Percentiles rank a stretch among this genome's conserved stretches.
Conservation (phyloP, 768 basidiomycete species). For the Boletus huronensis region DNA sequence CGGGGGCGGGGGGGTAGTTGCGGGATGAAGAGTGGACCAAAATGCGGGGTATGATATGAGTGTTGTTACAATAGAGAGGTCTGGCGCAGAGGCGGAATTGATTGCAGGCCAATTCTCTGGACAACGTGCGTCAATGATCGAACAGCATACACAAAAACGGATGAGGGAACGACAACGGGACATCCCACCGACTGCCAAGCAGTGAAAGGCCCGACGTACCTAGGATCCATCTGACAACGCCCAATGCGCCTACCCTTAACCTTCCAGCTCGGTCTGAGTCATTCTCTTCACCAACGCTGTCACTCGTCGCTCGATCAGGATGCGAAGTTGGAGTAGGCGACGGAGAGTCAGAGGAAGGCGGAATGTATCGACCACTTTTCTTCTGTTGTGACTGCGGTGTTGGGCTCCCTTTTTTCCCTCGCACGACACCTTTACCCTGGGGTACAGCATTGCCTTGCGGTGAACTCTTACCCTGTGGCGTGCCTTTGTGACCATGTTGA, state of each 20-base stretch:
- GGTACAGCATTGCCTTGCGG: background rate
- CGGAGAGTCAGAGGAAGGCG: conserved; percentile 33
- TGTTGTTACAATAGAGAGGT: conserved; percentile 1
- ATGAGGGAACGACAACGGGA: background rate
- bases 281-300: conserved; percentile 53
- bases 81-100: background rate
- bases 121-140: background rate
- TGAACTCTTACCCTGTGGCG: background rate
- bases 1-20: conserved; percentile 39
- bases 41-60: conserved; percentile 38
- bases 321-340: conserved; percentile 20
- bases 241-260: conserved; percentile 64
- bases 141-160: background rate
- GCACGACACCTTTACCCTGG: conserved; percentile 7
- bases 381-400: conserved; percentile 29
- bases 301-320: conserved; percentile 19
- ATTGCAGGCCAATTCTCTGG: conserved; percentile 18
- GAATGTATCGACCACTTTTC: conserved; percentile 30
- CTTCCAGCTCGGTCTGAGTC: conserved; percentile 69
- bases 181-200: background rate
- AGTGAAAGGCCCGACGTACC: conserved; percentile 39
- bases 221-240: conserved; percentile 59
- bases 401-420: conserved; percentile 19
- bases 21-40: conserved; percentile 58
- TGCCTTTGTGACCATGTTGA: conserved; percentile 12